A percentile compares a stretch with the other conserved stretches of the same genome.
These are phyloP conservation scores for Saccharomycopsis synnaedendra DNA, from an alignment of 805 yeast species.

Conservation along the genomic window DNA sequence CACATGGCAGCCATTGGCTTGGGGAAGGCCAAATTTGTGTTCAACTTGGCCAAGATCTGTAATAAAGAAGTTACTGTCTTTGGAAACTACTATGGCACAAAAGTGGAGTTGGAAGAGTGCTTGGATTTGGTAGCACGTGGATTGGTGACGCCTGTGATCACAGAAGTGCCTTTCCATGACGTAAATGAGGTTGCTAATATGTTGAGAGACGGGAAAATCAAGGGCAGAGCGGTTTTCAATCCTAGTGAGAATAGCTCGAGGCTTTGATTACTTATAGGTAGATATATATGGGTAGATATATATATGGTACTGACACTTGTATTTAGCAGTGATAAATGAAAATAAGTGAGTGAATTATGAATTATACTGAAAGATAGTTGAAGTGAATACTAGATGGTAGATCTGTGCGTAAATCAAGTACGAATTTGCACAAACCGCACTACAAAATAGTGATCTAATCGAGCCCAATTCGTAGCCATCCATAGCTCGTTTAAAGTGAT, in stretches of 20 bases:
- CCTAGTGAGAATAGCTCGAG: slow-evolving; percentile 2
- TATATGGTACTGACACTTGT: too few species aligned
- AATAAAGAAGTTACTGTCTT: slow-evolving; percentile 29
- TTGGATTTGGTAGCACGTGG: slow-evolving; percentile 32
- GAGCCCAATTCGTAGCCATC: too few species aligned
- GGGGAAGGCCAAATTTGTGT: slow-evolving; percentile 24
- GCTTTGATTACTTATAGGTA: neutral
- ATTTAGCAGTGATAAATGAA: too few species aligned
- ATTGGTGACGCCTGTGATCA: slow-evolving; percentile 27
- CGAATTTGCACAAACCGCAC: too few species aligned
- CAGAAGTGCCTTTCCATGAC: slow-evolving; percentile 23
- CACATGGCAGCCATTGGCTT: slow-evolving; percentile 33
- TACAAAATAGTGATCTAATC: too few species aligned
- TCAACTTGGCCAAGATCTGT: slow-evolving; percentile 28
- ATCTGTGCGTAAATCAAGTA: too few species aligned
- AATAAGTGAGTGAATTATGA: too few species aligned
- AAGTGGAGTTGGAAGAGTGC: slow-evolving; percentile 31
- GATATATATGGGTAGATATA: too few species aligned
- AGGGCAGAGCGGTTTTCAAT: slow-evolving; percentile 29
- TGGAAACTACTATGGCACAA: slow-evolving; percentile 34
- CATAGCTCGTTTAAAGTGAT: too few species aligned
- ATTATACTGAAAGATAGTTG: too few species aligned
- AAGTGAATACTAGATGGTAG: too few species aligned
- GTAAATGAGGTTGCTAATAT: slow-evolving; percentile 27
- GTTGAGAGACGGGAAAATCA: slow-evolving; percentile 27